These are phyloP conservation scores for Atkinsonella texensis DNA, from an alignment of 2,329 filamentous ascomycete species.

Conservation along the genomic window DNA sequence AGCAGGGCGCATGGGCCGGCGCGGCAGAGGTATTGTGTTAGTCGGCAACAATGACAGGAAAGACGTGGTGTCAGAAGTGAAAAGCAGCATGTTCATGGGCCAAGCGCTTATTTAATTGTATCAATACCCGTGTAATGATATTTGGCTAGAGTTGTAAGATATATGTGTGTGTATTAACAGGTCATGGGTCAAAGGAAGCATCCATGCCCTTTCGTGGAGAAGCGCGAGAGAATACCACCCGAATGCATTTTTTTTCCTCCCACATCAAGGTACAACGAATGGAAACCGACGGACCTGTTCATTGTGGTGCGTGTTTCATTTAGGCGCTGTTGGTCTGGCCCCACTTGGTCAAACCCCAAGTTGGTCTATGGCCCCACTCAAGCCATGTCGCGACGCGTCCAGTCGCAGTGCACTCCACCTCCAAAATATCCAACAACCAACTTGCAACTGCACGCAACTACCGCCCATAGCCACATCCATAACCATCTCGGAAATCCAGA, in stretches of 20 bases:
- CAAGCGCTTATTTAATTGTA: slow-evolving; percentile 57
- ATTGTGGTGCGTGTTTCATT: no score
- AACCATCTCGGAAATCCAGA: no score
- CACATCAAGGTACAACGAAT: background rate
- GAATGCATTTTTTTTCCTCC: no score
- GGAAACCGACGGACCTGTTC: background rate
- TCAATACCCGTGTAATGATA: background rate
- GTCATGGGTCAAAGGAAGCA: background rate
- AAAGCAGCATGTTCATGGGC: slow-evolving; percentile 76
- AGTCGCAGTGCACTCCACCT: slow-evolving; percentile 9
- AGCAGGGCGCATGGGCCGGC: slow-evolving; percentile 82
- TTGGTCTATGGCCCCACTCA: background rate
- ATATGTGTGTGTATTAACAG: slow-evolving; percentile 5
- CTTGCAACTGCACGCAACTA: background rate
- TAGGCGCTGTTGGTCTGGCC: no score
- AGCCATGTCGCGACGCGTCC: slow-evolving; percentile 19
- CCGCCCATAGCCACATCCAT: no score
- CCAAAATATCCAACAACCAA: slow-evolving; percentile 6
- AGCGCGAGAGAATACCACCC: background rate
- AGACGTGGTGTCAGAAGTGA: slow-evolving; percentile 84
- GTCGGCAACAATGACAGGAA: slow-evolving; percentile 81
- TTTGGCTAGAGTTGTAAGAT: slow-evolving; percentile 1
- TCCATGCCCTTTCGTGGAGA: background rate
- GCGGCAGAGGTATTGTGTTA: slow-evolving; percentile 80
- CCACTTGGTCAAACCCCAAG: background rate